Base-by-base conservation (phyloP, 495 filamentous ascomycete species). In the Neurospora africana region DNA sequence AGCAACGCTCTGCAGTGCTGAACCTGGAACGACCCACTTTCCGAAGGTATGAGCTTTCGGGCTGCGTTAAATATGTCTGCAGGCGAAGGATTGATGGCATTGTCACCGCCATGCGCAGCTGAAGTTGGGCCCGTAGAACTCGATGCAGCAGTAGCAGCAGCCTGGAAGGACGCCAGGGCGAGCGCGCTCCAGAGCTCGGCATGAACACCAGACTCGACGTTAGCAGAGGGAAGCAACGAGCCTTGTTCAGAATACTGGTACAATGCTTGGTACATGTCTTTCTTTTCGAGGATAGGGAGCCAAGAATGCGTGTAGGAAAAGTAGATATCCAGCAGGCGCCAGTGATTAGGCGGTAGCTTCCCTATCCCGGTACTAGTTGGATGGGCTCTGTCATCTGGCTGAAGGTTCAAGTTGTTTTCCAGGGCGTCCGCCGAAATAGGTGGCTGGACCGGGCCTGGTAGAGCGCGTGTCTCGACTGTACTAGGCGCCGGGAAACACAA, bases 241-340 rank as follows among this genome's bases (percentile, higher is more conserved):
- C 75, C 76, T 5, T 71, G 82, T 72, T 74, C 81, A 53, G 73
- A 83, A 69, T 81, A 87, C 74, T 74, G 85, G 68, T 76, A 85
- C 68, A 72, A 84, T 47, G 80, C 79, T 39, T 85, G 85, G 68
- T 78, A 82, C 68, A 92, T 81, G 71, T 88, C 89, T 76, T 91
- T 88, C 76, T 91, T 92, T 35, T 91, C 88, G 39, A 90, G 81
- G 44, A 92, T 88, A 5, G 91, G 91, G 21, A 93, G 85, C 91
- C 91, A 93, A 13, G 84, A 85, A 76, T 92, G 89, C 3, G 91
- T 93, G 70, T 88, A 87, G 4, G 90, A 87, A 75, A 92, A 92
- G 76, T 91, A 92, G 8, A 89, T 83, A 75, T 93, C 90, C 30
- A 93, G 80, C 4, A 93, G 79, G 37, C 87, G 86, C 75, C 90